Percentiles rank a stretch among this genome's conserved stretches.
Evolutionary conservation across 1,139 yeast species (phyloP).

Genomic region (Blastobotrys malaysiensis): DNA sequence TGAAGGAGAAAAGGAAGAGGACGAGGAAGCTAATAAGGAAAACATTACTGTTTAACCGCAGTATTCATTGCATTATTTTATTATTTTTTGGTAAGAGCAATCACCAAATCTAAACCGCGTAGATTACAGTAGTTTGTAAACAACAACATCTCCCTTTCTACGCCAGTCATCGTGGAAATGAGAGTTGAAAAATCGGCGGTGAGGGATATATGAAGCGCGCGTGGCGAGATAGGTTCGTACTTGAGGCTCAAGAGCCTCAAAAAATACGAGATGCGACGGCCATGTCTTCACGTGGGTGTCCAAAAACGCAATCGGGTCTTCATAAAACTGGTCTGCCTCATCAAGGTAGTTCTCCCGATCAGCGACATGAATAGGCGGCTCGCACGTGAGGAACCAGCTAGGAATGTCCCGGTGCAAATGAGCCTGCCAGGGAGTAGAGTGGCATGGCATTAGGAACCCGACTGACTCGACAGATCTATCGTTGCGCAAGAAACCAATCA

Average conservation of each 20-base stretch:
- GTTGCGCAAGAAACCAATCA: slow-evolving; percentile 49
- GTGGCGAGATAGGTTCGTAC: slow-evolving; percentile 40
- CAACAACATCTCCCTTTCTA: slow-evolving; percentile 70
- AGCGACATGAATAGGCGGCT: slow-evolving; percentile 61
- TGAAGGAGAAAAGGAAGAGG: neutral
- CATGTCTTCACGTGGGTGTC: slow-evolving; percentile 37
- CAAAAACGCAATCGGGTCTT: slow-evolving; percentile 54
- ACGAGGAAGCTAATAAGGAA: neutral
- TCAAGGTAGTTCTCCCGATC: slow-evolving; percentile 55
- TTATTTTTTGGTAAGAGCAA: too few species aligned
- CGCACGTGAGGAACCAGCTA: slow-evolving; percentile 82
- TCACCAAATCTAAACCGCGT: neutral
- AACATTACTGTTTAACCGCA: neutral
- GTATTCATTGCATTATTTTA: too few species aligned
- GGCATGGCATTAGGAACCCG: slow-evolving; percentile 91
- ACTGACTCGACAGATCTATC: slow-evolving; percentile 44
- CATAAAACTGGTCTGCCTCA: slow-evolving; percentile 81
- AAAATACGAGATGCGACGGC: slow-evolving; percentile 71
- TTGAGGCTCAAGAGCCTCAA: slow-evolving; percentile 52
- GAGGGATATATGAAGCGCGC: slow-evolving; percentile 41
- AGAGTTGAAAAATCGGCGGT: slow-evolving; percentile 63
- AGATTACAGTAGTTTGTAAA: slow-evolving; percentile 35
- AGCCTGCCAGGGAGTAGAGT: slow-evolving; percentile 94
- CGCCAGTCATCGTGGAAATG: slow-evolving; percentile 84
- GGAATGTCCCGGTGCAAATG: slow-evolving; percentile 56